phyloP scores from a whole-genome alignment of 2,329 filamentous ascomycete species.

The Calonectria fujianensis region DNA sequence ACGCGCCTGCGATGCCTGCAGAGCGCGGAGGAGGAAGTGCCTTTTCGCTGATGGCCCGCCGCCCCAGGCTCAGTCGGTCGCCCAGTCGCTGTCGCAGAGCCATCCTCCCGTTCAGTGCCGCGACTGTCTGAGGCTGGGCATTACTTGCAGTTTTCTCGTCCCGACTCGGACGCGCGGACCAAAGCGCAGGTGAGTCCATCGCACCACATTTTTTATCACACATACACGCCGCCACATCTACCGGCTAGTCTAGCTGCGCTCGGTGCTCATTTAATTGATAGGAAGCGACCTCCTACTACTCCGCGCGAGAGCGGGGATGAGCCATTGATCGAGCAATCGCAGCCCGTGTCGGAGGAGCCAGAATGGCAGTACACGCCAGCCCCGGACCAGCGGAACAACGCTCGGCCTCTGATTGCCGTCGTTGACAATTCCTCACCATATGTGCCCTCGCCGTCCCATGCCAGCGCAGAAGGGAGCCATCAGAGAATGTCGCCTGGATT shows the following conservation, averaged over 20 bases:
- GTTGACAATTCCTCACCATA: constrained; percentile 32
- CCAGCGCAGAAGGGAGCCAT: constrained; percentile 20
- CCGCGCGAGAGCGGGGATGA: constrained; percentile 34
- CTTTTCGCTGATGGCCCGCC: constrained; percentile 41
- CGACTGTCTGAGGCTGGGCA: constrained; percentile 47
- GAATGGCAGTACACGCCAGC: constrained; percentile 33
- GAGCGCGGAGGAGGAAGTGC: constrained; percentile 52
- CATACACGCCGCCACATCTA: neutral
- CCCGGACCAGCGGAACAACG: constrained; percentile 28
- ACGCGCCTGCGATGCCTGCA: constrained; percentile 53
- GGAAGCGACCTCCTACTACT: constrained; percentile 35
- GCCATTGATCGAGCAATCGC: constrained; percentile 8
- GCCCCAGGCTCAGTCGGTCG: constrained; percentile 26
- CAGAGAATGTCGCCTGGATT: constrained; percentile 22
- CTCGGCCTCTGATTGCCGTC: constrained; percentile 8
- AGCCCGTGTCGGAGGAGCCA: neutral
- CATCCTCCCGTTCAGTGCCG: constrained; percentile 37
- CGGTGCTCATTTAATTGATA: constrained; percentile 1
- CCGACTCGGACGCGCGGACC: constrained; percentile 52
- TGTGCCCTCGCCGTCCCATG: constrained; percentile 23
- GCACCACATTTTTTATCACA: neutral
- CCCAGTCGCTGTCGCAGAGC: neutral
- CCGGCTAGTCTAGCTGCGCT: neutral
- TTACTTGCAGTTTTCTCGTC: constrained; percentile 50
- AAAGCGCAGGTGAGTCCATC: constrained; percentile 46